Evolutionary conservation across 2,329 filamentous ascomycete genomes (phyloP).

Genomic region (Penicillium sp.): DNA sequence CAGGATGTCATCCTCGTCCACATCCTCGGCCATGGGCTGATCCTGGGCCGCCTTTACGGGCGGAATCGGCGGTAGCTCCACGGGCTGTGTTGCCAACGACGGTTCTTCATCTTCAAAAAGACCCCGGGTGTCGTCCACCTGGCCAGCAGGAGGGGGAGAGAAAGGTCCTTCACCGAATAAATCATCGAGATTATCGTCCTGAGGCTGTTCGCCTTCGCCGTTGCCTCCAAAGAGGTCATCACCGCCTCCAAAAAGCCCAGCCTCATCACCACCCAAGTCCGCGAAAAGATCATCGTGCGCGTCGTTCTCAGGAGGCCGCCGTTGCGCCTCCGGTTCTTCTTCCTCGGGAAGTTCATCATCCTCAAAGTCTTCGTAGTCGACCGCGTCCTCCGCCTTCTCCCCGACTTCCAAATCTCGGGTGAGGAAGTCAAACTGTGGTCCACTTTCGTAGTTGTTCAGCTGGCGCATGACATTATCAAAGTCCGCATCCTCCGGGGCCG

Average conservation of each 20-base stretch:
- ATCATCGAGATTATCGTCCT: slow-evolving; percentile 49
- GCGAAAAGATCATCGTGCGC: slow-evolving; percentile 53
- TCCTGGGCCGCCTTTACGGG: slow-evolving; percentile 21
- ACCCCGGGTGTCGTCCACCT: slow-evolving; percentile 33
- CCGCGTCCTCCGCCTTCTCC: slow-evolving; percentile 88
- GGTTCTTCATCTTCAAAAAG: slow-evolving; percentile 36
- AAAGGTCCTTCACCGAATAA: slow-evolving; percentile 49
- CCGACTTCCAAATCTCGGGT: slow-evolving; percentile 47
- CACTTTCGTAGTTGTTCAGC: slow-evolving; percentile 42
- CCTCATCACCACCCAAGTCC: slow-evolving; percentile 41
- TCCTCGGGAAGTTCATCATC: slow-evolving; percentile 85
- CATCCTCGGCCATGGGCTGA: slow-evolving; percentile 28
- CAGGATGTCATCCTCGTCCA: slow-evolving; percentile 28
- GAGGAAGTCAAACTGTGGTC: slow-evolving; percentile 43
- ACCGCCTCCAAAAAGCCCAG: slow-evolving; percentile 33
- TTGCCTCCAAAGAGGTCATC: slow-evolving; percentile 29
- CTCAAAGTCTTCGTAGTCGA: slow-evolving; percentile 88
- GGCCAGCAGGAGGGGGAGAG: slow-evolving; percentile 34
- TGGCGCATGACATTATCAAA: slow-evolving; percentile 46
- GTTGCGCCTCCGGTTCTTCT: slow-evolving; percentile 27
- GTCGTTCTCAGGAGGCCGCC: slow-evolving; percentile 51
- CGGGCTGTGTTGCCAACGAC: slow-evolving; percentile 16
- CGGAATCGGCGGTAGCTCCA: slow-evolving; percentile 22
- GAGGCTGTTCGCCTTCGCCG: slow-evolving; percentile 26
- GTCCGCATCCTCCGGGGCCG: slow-evolving; percentile 39